Conservation (phyloP, 495 filamentous ascomycete species). For the Penicillium flavigenum region DNA sequence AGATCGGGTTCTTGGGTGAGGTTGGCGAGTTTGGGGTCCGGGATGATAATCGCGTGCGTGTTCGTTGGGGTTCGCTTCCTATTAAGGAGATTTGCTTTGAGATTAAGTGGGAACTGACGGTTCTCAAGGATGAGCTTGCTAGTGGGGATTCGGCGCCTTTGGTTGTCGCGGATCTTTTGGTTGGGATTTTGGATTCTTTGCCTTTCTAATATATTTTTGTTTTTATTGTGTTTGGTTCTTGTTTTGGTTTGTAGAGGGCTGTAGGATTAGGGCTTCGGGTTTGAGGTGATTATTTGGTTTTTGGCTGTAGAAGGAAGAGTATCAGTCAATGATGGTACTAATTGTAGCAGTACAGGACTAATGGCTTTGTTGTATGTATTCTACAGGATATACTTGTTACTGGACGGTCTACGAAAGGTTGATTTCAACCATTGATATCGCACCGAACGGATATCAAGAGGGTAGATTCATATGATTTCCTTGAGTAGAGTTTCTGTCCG, state of each 20-base stretch:
- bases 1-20: slow-evolving; percentile 2
- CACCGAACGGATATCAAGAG: too few species aligned
- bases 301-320: too few species aligned
- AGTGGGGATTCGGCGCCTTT: too few species aligned
- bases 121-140: not conserved
- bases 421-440: too few species aligned
- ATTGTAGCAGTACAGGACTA: too few species aligned
- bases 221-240: not conserved
- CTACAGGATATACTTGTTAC: too few species aligned
- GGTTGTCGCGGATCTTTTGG: not conserved
- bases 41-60: not conserved
- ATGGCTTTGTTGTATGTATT: too few species aligned
- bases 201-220: slow-evolving; percentile 1
- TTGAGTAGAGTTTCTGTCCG: not conserved
- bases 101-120: not conserved
- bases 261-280: too few species aligned
- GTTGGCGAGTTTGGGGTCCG: not conserved
- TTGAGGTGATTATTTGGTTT: too few species aligned
- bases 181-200: not conserved
- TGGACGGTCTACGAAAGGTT: too few species aligned
- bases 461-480: not conserved
- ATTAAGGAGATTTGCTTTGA: slow-evolving; percentile 7
- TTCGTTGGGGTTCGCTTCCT: not conserved
- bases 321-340: too few species aligned
- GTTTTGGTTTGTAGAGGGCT: not conserved